A percentile compares a stretch with the other conserved stretches of the same genome.
Conservation (phyloP, 73 alveolate species). For the Tetrahymena thermophila region DNA sequence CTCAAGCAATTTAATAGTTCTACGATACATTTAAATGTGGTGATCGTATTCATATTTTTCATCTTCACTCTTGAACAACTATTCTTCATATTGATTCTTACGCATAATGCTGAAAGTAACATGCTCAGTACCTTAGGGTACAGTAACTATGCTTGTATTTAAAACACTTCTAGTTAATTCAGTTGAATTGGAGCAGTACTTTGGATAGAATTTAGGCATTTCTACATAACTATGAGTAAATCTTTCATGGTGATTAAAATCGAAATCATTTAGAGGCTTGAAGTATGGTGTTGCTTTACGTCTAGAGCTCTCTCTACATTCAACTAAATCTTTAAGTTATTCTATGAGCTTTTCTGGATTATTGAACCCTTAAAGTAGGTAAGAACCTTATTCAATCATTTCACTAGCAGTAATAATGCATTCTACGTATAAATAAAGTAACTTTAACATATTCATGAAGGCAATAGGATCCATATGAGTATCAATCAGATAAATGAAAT, state of each 20-base stretch:
- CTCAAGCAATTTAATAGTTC: constrained; percentile 30
- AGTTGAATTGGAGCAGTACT: neutral
- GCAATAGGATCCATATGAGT: neutral
- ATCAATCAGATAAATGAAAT: neutral
- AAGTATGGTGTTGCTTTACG: constrained; percentile 25
- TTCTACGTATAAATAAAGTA: constrained; percentile 24
- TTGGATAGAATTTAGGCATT: constrained; percentile 38
- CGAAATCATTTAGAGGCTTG: constrained; percentile 33
- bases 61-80: constrained; percentile 54
- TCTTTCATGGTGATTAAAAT: constrained; percentile 25
- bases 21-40: constrained; percentile 4
- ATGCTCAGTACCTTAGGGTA: constrained; percentile 54
- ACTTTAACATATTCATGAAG: neutral
- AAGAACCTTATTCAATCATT: constrained; percentile 22
- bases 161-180: neutral
- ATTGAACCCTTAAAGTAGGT: constrained; percentile 11
- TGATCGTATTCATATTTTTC: constrained; percentile 57
- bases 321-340: constrained; percentile 3
- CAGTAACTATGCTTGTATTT: constrained; percentile 26
- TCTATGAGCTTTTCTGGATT: constrained; percentile 22
- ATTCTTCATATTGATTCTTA: constrained; percentile 46
- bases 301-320: constrained; percentile 13
- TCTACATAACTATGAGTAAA: constrained; percentile 28
- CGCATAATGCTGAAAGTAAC: constrained; percentile 45
- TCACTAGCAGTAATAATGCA: constrained; percentile 32